A percentile compares a stretch with the other conserved stretches of the same genome.
Conservation (phyloP, 2,329 filamentous ascomycete genomes). For the Bipolaris victoriae region DNA sequence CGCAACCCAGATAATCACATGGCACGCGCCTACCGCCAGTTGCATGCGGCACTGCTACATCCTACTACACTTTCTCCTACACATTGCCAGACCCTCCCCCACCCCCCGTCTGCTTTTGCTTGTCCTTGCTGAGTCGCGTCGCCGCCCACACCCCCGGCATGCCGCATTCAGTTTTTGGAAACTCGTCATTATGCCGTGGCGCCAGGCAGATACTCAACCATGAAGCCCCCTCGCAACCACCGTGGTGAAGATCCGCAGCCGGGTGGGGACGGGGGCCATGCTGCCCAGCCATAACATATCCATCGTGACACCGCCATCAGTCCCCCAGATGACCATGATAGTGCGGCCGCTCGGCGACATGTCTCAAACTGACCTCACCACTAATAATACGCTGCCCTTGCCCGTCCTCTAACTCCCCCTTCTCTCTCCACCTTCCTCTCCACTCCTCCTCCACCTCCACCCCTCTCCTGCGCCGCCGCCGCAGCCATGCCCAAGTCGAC, state of each 20-base stretch:
- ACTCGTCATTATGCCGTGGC: not conserved
- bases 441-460: not conserved
- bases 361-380: constrained; percentile 16
- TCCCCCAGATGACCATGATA: constrained; percentile 34
- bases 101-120: not conserved
- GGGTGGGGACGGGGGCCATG: constrained; percentile 12
- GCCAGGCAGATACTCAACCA: not conserved
- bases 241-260: constrained; percentile 11
- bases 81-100: not conserved
- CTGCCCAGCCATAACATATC: constrained; percentile 22
- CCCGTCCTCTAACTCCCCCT: constrained; percentile 9
- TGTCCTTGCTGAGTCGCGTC: not conserved
- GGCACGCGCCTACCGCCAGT: constrained; percentile 18
- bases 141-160: not conserved
- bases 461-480: not conserved
- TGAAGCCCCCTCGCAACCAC: not conserved
- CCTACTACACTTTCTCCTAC: not conserved
- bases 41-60: not conserved
- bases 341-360: constrained; percentile 17
- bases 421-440: not conserved
- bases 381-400: constrained; percentile 14
- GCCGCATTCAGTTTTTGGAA: constrained; percentile 7
- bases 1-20: constrained; percentile 14
- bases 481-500: constrained; percentile 43
- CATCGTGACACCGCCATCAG: constrained; percentile 29